Conservation (phyloP, 495 filamentous ascomycete species). For the Lindgomyces ingoldianus region DNA sequence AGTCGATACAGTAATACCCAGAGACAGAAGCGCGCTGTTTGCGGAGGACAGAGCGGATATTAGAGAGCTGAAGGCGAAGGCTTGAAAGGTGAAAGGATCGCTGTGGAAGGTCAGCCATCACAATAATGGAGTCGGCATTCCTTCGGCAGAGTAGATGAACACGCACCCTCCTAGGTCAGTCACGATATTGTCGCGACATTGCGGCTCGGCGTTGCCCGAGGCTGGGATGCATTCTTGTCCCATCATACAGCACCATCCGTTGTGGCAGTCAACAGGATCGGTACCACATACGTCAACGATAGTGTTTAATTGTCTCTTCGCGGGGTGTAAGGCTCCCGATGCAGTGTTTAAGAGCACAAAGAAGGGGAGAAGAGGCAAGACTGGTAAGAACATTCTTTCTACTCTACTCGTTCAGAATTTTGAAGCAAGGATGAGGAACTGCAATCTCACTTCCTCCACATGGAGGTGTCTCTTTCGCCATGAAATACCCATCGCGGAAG, state of each 20-base stretch:
- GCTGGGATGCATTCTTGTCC: conserved; percentile 19
- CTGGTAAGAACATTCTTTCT: neutral
- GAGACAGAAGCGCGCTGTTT: conserved; percentile 1
- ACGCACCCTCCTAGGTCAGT: conserved; percentile 4
- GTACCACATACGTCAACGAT: conserved; percentile 20
- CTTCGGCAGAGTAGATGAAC: too few species aligned
- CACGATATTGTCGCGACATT: conserved; percentile 10
- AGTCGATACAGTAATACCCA: neutral
- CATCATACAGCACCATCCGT: conserved; percentile 15
- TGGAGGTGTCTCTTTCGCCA: neutral
- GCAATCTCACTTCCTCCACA: too few species aligned
- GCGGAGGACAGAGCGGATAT: neutral
- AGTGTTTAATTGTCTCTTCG: conserved; percentile 17
- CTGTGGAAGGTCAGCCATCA: neutral
- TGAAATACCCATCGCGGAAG: neutral
- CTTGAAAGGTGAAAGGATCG: neutral
- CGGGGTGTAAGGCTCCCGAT: neutral
- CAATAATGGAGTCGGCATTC: neutral
- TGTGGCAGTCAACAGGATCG: conserved; percentile 12
- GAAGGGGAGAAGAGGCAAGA: neutral
- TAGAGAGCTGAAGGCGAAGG: conserved; percentile 4
- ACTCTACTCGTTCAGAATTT: neutral
- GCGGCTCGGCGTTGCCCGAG: neutral
- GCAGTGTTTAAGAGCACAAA: neutral
- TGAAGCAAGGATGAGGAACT: neutral